Base-by-base conservation (phyloP, 2,329 filamentous ascomycete species). In the Ceratocystis lukuohia region DNA sequence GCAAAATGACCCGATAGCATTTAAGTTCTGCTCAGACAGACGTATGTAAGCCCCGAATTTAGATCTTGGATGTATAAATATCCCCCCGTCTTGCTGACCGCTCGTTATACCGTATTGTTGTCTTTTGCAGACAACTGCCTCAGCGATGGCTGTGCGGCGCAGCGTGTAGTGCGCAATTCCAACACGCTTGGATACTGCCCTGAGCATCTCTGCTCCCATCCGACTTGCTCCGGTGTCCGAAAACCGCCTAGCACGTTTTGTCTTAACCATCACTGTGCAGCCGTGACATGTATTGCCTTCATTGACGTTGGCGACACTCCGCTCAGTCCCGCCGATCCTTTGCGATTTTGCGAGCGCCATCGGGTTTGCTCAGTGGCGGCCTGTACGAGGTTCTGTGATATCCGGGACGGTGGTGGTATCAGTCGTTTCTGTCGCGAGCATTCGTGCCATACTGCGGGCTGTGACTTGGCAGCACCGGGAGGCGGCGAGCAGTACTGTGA, bases 321-420 rank as follows among this genome's bases (percentile, higher is more conserved):
- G 17, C 46, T 48, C 22, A 12, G 62, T 22, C 62, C 66, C 5
- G 41, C 67, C n/a, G 68, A 69, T 28, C 63, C 66, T 5, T 64
- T 68, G 3, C 69, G 70, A 10, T 71, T 70, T 69, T 72, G 71
- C 61, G 69, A 71, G 17, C 68, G 70, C 7, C 71, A 72, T 65
- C 67, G 71, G 7, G 62, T 70, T 28, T 72, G 71, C 69, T 53
- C 62, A 20, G 50, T 63, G 1, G 57, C 28, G 3, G 66, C 61
- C 12, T 72, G 71, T 59, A 45, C 30, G 6, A 67, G 68, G n/a
- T 70, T 70, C 56, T 68, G 70, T 17, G 64, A 62, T 56, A 63
- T 17, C 10, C 48, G 61, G n/a, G 50, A 66, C n/a, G 50, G 46
- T 2, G 64, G 53, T 17, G 44, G 22, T 20, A 50, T 61, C 17